Evolutionary conservation across 1,284 basidiomycete species (phyloP).

Genomic region (Ustanciosporium gigantosporum): DNA sequence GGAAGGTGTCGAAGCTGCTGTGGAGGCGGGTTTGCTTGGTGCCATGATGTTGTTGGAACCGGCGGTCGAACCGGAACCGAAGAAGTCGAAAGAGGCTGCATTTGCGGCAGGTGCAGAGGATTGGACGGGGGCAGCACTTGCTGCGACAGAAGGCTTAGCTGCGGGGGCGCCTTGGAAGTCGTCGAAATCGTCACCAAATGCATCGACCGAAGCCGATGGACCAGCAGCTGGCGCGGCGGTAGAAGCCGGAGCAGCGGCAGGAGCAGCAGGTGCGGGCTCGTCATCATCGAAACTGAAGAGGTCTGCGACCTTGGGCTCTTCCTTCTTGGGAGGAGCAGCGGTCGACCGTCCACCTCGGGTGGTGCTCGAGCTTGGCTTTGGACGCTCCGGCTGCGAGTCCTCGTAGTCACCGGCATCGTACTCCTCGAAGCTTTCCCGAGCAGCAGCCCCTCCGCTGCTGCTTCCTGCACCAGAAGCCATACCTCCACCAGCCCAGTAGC

Average conservation of each 20-base stretch:
- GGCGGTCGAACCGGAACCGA: slow-evolving; percentile 55
- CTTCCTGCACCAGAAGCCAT: slow-evolving; percentile 65
- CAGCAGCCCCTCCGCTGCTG: slow-evolving; percentile 66
- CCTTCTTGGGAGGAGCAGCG: slow-evolving; percentile 37
- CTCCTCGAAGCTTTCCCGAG: slow-evolving; percentile 72
- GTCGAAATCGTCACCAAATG: slow-evolving; percentile 54
- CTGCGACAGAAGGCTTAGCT: slow-evolving; percentile 1
- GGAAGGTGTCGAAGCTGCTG: slow-evolving; percentile 9
- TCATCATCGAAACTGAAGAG: slow-evolving; percentile 80
- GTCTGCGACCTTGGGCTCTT: slow-evolving; percentile 65
- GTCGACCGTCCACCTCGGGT: slow-evolving; percentile 9
- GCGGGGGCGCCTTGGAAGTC: slow-evolving; percentile 44
- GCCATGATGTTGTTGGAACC: not conserved
- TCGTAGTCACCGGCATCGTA: slow-evolving; percentile 98
- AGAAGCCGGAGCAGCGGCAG: slow-evolving; percentile 40
- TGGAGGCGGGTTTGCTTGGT: slow-evolving; percentile 9
- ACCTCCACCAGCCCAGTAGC: slow-evolving; percentile 64
- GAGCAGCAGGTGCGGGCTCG: slow-evolving; percentile 63
- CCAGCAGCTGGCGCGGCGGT: slow-evolving; percentile 2
- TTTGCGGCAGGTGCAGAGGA: slow-evolving; percentile 62
- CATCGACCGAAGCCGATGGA: slow-evolving; percentile 18
- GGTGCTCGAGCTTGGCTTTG: slow-evolving; percentile 15
- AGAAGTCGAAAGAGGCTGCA: slow-evolving; percentile 68
- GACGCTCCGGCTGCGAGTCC: slow-evolving; percentile 59
- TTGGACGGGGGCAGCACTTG: not conserved